Conservation (phyloP, 176 grass and related monocot genomes). For the Eleusine indica region DNA sequence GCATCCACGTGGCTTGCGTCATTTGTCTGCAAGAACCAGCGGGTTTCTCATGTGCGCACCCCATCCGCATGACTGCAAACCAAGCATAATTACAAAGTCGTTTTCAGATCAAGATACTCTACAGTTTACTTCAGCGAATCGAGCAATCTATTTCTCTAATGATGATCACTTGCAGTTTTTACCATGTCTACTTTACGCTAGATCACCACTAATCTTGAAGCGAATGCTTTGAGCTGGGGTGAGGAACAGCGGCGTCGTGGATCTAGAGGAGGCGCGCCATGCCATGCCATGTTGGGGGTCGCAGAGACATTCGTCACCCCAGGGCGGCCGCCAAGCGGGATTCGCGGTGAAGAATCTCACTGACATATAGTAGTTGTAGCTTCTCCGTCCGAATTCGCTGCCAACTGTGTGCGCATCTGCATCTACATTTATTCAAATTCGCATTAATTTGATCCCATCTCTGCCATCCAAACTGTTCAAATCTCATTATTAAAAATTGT, state of each 20-base stretch:
- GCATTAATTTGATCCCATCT: neutral
- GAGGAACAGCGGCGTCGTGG: neutral
- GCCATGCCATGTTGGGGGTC: neutral
- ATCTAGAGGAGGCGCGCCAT: constrained; percentile 26
- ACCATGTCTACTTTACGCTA: constrained; percentile 18
- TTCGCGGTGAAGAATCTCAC: constrained; percentile 44
- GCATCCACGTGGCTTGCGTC: constrained; percentile 25
- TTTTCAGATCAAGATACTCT: neutral
- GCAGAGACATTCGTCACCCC: constrained; percentile 40
- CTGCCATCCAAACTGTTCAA: constrained; percentile 13
- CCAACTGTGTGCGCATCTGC: constrained; percentile 4
- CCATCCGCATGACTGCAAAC: neutral
- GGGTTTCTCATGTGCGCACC: neutral
- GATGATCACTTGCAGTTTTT: constrained; percentile 24
- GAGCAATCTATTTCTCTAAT: neutral
- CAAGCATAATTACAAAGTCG: constrained; percentile 1
- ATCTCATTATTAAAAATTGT: neutral
- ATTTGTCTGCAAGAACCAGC: neutral
- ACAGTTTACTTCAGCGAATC: too few relatives aligned
- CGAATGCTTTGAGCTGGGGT: constrained; percentile 14
- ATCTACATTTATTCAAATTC: neutral
- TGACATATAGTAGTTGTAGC: neutral
- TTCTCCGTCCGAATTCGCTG: neutral
- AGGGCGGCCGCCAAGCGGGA: constrained; percentile 11
- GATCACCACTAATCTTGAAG: constrained; percentile 17